Evolutionary conservation across 306 rosid genomes (phyloP), one percentile per base, ranked within the genome.

Genomic region (Sicyos edulis): DNA sequence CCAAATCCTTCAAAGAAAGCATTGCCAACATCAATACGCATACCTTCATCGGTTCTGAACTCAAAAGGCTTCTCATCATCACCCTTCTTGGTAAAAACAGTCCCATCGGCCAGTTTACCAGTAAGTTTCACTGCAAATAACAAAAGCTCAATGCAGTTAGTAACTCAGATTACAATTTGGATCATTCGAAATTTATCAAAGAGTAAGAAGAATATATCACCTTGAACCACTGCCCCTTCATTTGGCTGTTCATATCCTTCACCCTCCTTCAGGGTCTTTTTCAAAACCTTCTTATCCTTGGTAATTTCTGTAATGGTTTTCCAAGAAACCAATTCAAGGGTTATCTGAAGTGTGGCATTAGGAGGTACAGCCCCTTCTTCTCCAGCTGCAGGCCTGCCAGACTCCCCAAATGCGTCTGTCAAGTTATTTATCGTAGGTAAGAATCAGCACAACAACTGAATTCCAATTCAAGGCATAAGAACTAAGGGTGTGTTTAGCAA

Each of bases 211-310:
- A 13, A 34, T 3, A 57, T 4, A 11, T 24, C 70, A 83, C 83
- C 86, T 83, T 83, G 76, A 1, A 83, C 86, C 4, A 77, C 78
- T 13, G 98, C 85, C 58, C 98, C 98, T 12, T 92, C 98, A 64
- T 88, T 92, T 37, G 98, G 98, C 12, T 85, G 91, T 15, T 90
- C 98, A 54, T 80, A 90, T 21, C 88, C 96, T 74, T 90, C 96
- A 60, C 96, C 98, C 81, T 90, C 98, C 61, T 81, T 86, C 29
- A 83, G 58, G 54, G 86, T 85, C 84, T 90, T 92, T 56, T 92
- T 89, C 44, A 85, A 42, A 51, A 92, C 88, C 80, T 86, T 90
- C 82, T 83, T 88, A 75, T 89, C 92, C 52, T 84, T 83, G 1
- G 90, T 84, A 49, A 92, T 67, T 66, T 92, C 92, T 34, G 96